Evolutionary conservation across 495 filamentous ascomycete genomes (phyloP).

Genomic region (Aspergillus nanangensis): DNA sequence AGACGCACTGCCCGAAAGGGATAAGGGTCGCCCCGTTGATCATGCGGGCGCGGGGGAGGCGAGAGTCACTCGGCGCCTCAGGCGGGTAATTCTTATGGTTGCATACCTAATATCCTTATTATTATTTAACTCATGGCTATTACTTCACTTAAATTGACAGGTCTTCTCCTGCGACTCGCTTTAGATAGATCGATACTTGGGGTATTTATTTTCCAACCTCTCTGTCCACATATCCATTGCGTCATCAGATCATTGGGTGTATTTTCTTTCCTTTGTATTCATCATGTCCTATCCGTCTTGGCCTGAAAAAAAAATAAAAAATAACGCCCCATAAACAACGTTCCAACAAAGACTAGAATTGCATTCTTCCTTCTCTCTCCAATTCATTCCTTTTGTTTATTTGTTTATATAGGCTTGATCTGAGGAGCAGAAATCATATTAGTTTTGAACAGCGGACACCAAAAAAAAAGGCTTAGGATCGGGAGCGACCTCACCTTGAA

Average conservation of each 20-base stretch:
- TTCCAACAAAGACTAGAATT: not conserved
- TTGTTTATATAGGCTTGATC: conserved; percentile 77
- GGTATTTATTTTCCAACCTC: no score
- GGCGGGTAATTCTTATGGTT: conserved; percentile 8
- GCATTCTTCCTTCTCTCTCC: not conserved
- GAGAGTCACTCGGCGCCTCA: conserved; percentile 15
- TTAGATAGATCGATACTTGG: no score
- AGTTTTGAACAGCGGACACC: not conserved
- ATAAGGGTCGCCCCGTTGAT: conserved; percentile 28
- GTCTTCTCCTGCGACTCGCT: not conserved
- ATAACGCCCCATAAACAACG: no score
- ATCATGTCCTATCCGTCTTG: no score
- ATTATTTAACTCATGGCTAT: not conserved
- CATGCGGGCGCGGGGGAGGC: conserved; percentile 45
- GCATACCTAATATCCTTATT: not conserved
- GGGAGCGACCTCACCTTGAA: conserved; percentile 75
- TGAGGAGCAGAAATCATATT: conserved; percentile 12
- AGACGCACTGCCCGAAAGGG: conserved; percentile 20
- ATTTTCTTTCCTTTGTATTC: not conserved
- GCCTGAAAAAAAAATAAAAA: no score
- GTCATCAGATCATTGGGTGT: conserved; percentile 6
- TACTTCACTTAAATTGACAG: not conserved
- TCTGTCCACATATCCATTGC: conserved; percentile 6
- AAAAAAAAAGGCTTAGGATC: not conserved
- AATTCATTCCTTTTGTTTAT: not conserved